Conservation (phyloP, 305 asterid genomes). For the Stenogyne calaminthoides region DNA sequence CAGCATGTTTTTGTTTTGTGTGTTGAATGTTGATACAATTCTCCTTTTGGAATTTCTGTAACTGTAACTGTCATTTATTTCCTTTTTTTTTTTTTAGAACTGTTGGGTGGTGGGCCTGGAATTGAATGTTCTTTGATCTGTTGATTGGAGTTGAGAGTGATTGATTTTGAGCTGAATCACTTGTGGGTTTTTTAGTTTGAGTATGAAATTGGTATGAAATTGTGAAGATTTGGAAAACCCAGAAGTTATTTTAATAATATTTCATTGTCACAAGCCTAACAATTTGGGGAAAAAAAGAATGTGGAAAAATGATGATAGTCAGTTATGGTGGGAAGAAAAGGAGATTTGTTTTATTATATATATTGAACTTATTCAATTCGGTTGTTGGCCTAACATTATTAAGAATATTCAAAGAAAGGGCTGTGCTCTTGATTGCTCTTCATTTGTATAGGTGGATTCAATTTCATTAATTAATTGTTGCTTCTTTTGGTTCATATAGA, state of each 20-base stretch:
- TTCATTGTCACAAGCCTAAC: slow-evolving; percentile 13
- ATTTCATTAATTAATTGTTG: slow-evolving; percentile 16
- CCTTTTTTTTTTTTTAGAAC: slow-evolving; percentile 11
- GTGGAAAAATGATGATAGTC: slow-evolving; percentile 40
- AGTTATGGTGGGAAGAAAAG: slow-evolving; percentile 51
- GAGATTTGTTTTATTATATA: slow-evolving; percentile 25
- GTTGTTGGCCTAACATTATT: slow-evolving; percentile 54
- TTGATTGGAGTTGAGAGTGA: slow-evolving; percentile 27
- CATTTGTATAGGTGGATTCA: slow-evolving; percentile 23
- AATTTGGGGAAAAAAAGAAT: neutral
- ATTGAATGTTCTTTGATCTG: slow-evolving; percentile 27
- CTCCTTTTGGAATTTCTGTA: slow-evolving; percentile 22
- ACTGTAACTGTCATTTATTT: slow-evolving; percentile 18
- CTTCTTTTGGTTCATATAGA: slow-evolving; percentile 32
- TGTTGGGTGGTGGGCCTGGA: slow-evolving; percentile 26
- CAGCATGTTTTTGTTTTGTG: slow-evolving; percentile 18
- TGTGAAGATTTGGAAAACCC: slow-evolving; percentile 28
- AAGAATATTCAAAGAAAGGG: slow-evolving; percentile 33
- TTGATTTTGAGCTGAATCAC: slow-evolving; percentile 2
- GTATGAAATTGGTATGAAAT: slow-evolving; percentile 15
- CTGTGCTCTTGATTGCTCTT: slow-evolving; percentile 31
- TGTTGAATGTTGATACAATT: neutral
- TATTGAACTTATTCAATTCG: slow-evolving; percentile 29
- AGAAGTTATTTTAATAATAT: slow-evolving; percentile 17
- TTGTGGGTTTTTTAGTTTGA: neutral